phyloP scores from a whole-genome alignment of 177 flowering plant species.

The Vitis hybrid region DNA sequence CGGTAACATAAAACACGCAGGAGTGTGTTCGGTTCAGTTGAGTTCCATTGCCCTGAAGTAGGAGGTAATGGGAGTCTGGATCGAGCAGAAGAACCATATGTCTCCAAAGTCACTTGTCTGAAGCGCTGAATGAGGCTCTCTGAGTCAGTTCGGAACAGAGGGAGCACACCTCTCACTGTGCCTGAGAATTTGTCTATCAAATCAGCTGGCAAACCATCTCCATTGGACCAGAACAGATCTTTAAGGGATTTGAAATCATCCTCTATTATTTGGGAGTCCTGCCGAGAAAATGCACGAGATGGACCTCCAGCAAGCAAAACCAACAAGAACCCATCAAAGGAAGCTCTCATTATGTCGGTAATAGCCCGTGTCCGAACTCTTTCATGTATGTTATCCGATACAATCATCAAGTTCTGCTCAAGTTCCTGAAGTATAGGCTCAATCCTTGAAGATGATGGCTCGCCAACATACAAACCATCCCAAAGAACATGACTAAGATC shows the following conservation, averaged over 20 bases:
- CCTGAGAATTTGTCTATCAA: constrained; percentile 70
- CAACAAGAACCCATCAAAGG: constrained; percentile 86
- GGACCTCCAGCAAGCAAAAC: constrained; percentile 98
- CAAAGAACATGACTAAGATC: constrained; percentile 77
- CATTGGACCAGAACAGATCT: constrained; percentile 85
- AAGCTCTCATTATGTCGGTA: constrained; percentile 86
- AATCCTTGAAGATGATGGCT: constrained; percentile 69
- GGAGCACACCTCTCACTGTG: constrained; percentile 61
- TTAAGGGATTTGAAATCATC: constrained; percentile 81
- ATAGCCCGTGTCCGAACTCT: constrained; percentile 75
- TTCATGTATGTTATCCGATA: constrained; percentile 66
- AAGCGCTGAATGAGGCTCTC: constrained; percentile 78
- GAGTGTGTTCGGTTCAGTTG: constrained; percentile 85
- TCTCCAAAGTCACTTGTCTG: constrained; percentile 57
- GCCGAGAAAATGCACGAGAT: constrained; percentile 66
- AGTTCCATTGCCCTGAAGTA: constrained; percentile 86
- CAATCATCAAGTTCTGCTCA: constrained; percentile 51
- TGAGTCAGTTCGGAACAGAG: constrained; percentile 78
- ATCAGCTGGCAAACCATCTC: constrained; percentile 89
- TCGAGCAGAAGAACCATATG: constrained; percentile 75
- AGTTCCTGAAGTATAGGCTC: constrained; percentile 76
- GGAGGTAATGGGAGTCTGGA: constrained; percentile 88
- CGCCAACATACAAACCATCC: constrained; percentile 93
- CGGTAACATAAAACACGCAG: constrained; percentile 86
- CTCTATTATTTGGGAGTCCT: constrained; percentile 79